phyloP scores from a whole-genome alignment of 2,329 filamentous ascomycete species.

The Aspergillus brasiliensis region DNA sequence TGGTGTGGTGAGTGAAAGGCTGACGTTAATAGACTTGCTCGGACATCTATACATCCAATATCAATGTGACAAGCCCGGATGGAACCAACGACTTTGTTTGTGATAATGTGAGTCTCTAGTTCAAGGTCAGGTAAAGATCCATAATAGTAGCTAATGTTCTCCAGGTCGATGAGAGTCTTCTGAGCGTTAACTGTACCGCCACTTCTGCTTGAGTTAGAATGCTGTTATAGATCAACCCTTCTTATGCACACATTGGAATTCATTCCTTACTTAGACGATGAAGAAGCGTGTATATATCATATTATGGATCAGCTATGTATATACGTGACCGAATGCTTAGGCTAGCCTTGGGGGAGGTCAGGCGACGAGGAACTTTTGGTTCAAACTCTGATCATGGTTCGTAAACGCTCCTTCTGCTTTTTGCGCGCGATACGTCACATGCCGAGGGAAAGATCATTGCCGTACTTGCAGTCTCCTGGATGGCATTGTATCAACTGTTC shows the following conservation, averaged over 20 bases:
- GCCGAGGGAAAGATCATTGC: no score
- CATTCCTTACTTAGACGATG: neutral
- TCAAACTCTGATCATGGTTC: no score
- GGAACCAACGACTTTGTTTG: slow-evolving; percentile 49
- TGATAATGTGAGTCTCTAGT: slow-evolving; percentile 41
- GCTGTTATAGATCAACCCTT: no score
- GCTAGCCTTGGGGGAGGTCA: no score
- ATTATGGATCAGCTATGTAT: no score
- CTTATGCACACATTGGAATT: neutral
- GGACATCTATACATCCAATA: slow-evolving; percentile 52
- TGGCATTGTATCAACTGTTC: no score
- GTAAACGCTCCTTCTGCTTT: no score
- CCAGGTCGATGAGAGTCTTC: slow-evolving; percentile 34
- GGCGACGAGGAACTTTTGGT: no score
- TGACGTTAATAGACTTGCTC: slow-evolving; percentile 32
- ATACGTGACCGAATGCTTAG: no score
- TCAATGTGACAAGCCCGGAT: slow-evolving; percentile 52
- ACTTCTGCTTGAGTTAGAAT: neutral
- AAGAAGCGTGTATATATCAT: no score
- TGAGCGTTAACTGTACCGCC: slow-evolving; percentile 40
- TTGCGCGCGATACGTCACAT: no score
- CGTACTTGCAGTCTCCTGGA: no score
- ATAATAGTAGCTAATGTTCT: neutral
- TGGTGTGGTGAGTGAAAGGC: neutral
- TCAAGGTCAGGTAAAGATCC: neutral